These are phyloP conservation scores for Komagataella phaffii DNA, from an alignment of 805 yeast genomes.

Conservation along the genomic window DNA sequence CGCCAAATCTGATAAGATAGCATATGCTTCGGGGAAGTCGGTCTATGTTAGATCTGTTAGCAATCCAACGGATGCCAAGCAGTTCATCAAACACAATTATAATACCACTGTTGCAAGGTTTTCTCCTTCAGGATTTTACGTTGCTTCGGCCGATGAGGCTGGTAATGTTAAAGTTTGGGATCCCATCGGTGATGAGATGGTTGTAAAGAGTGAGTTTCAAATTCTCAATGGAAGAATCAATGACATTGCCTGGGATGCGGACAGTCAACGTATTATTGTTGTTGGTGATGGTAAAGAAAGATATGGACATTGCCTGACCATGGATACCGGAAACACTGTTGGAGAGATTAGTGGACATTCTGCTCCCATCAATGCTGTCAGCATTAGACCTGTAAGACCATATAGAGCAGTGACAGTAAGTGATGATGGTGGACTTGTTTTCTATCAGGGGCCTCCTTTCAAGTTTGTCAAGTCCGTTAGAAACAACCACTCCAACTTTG, in stretches of 20 bases:
- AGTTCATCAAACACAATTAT: conserved; percentile 59
- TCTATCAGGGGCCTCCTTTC: conserved; percentile 89
- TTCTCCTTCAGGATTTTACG: conserved; percentile 79
- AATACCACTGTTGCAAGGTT: conserved; percentile 76
- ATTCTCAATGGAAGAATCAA: conserved; percentile 71
- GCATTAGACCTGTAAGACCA: conserved; percentile 78
- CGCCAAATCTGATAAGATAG: conserved; percentile 50
- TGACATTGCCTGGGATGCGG: conserved; percentile 88
- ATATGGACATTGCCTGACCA: conserved; percentile 84
- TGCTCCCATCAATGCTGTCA: conserved; percentile 69
- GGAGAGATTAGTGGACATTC: conserved; percentile 95
- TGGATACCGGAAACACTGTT: conserved; percentile 92
- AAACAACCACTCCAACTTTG: conserved; percentile 64
- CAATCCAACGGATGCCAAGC: conserved; percentile 37
- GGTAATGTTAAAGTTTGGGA: conserved; percentile 92
- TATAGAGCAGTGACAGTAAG: conserved; percentile 88
- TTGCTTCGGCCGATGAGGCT: conserved; percentile 87
- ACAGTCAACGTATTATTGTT: conserved; percentile 72
- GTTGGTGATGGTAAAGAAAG: conserved; percentile 91
- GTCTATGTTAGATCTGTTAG: conserved; percentile 57
- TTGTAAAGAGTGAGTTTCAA: conserved; percentile 62
- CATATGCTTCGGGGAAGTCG: conserved; percentile 73
- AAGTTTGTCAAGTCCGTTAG: conserved; percentile 65
- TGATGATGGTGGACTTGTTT: conserved; percentile 78
- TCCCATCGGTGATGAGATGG: conserved; percentile 35